Conservation (phyloP, 1,284 basidiomycete species). For the Cutaneotrichosporon cutaneum region DNA sequence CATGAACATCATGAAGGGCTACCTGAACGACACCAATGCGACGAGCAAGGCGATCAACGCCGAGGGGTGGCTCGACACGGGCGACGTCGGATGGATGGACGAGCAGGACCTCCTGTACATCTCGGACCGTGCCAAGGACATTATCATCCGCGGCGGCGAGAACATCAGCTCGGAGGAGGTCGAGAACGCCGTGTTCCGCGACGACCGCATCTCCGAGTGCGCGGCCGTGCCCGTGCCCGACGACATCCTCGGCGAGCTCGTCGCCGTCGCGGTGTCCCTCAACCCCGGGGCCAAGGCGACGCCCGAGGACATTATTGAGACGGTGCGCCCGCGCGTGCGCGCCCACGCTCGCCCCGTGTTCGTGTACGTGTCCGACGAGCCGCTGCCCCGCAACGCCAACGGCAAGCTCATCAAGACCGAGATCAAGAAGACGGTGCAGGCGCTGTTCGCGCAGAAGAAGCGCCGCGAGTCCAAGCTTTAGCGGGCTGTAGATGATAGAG, state of each 20-base stretch:
- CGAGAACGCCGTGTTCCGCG: slow-evolving; percentile 46
- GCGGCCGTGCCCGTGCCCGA: slow-evolving; percentile 36
- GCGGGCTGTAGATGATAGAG: slow-evolving; percentile 3
- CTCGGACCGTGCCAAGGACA: slow-evolving; percentile 41
- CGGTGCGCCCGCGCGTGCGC: slow-evolving; percentile 20
- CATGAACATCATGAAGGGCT: slow-evolving; percentile 45
- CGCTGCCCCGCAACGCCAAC: slow-evolving; percentile 23
- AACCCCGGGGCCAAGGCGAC: slow-evolving; percentile 16
- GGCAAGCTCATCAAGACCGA: slow-evolving; percentile 24
- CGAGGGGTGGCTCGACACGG: slow-evolving; percentile 49
- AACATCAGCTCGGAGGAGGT: slow-evolving; percentile 42
- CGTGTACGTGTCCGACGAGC: slow-evolving; percentile 13
- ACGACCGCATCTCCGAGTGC: slow-evolving; percentile 38
- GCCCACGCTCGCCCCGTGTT: slow-evolving; percentile 19
- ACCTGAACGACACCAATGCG: slow-evolving; percentile 17
- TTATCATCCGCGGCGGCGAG: slow-evolving; percentile 50
- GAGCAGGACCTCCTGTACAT: slow-evolving; percentile 43
- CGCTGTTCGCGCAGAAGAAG: slow-evolving; percentile 9
- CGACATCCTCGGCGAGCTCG: slow-evolving; percentile 40
- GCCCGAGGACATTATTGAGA: slow-evolving; percentile 10
- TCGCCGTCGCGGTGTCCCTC: slow-evolving; percentile 40
- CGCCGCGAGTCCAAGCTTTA: slow-evolving; percentile 12
- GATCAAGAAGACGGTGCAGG: slow-evolving; percentile 20
- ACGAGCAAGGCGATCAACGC: slow-evolving; percentile 22
- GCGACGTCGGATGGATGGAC: slow-evolving; percentile 42